Base-by-base conservation (phyloP, 192 early-diverging fungal genomes). In the Backusella tuberculispora region DNA sequence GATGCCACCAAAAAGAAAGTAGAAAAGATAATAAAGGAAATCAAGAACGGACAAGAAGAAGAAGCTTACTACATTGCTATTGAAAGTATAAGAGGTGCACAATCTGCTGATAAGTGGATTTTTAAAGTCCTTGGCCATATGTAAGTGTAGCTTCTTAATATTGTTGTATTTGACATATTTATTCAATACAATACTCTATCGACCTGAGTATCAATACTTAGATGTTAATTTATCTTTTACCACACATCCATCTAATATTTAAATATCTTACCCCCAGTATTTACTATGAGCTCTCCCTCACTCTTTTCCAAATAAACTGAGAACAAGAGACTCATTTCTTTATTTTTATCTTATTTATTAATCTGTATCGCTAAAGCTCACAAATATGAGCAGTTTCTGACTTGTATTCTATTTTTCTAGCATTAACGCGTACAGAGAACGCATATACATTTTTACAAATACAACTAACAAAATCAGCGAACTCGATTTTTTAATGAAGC, bases 61-160 rank as follows among this genome's bases (percentile, higher is more conserved):
- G 56, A 63, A 29, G 56, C 56, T 6, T 63, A 63, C 26, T 63
- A 63, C 26, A 24, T 63, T 21, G 19, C 56, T 63, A 29, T 63
- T 21, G 56, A 63, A 29, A 29, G 24, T 63, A 29, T 63, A 4
- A 12, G 56, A 29, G 24, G 24, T 34, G 56, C 26, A 21, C 56
- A 29, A 6, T 9, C 56, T 34, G 26, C 4, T 34, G 56, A 63
- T 12, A 63, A 63, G 26, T 63, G 56, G 6, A 34, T 63, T 63
- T 63, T 63, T 34, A 63, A 63, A 63, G 26, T 63, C 6, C 56
- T 63, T 63, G 56, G 24, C 7, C 56, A 63, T 63, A 63, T 63
- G 56, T 63, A 63, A 63, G 26, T 63, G 12, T 63, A 63, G 9
- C 44, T 45, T 45, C 26, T 63, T n/a, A n/a, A n/a, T n/a, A n/a